Evolutionary conservation across 2,329 filamentous ascomycete genomes (phyloP), one percentile per base, ranked within the genome.

Genomic region (Aspergillus sp.): DNA sequence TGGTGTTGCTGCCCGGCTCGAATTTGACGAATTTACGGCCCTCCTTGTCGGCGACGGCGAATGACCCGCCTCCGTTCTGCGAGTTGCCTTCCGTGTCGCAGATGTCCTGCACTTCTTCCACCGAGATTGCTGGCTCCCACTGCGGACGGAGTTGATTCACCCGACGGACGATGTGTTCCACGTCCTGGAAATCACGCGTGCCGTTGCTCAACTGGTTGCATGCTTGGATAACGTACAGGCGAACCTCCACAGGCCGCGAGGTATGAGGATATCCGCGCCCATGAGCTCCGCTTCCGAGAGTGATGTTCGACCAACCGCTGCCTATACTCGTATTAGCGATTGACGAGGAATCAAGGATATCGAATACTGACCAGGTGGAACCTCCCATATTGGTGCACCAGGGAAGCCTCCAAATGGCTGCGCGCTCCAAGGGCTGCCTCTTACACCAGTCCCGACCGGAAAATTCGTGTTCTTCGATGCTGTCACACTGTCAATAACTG

Each of bases 1-100:
- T 22, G 19, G 10, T 22, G 10, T 22, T 10, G 6, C 56, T 61
- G 45, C 74, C 71, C 10, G 72, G 66, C 35, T 80, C 68, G 39
- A 67, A 68, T 41, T 61, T 67, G 49, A 69, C 59, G 24, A 58
- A 58, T 28, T 56, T 53, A 16, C 55, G 57, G 16, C 49, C 46
- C 17, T 59, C 65, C 30, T 75, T 72, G 24, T 71, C 68, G 39
- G 71, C 73, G 41, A 82, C 70, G 20, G 82, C 77, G 51, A 98
- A 93, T 15, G 74, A 80, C n/a, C 91, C 91, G 27, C 89, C 89
- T 28, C 91, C 91, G 49, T 96, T 96, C 37, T 80, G 76, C 2
- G 67, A 55, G 48, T 82, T 93, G 36, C 91, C 91, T 55, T 94
- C 85, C 1, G 89, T 94, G 49, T 96, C 89, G 56, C 84, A 91